Evolutionary conservation across 1,139 yeast genomes (phyloP), one percentile per base, ranked within the genome.

Genomic region (Sugiyamaella xylanicola): DNA sequence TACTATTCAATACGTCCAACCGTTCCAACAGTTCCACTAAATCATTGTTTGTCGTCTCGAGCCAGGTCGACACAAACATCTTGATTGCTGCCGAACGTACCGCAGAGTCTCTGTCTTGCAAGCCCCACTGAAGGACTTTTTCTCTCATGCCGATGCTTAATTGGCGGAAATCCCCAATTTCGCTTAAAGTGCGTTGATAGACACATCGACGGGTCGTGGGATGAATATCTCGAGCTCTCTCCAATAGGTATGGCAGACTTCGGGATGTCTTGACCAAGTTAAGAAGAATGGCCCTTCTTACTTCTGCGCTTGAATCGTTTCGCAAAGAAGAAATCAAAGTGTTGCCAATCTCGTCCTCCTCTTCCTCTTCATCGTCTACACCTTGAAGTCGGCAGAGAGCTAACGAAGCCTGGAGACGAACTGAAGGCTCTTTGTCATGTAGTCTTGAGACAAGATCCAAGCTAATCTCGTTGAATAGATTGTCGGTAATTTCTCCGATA

Each of bases 251-350:
- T 0, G 87, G 84, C 27, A 83, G 73, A 0, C 92, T 86, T 1
- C 68, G 62, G 11, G 72, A 67, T 48, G 79, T 81, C 63, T 84
- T 85, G 20, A 79, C 81, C 39, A 92, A 68, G 66, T 90, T 88
- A 48, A 87, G 73, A 63, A 91, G 72, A 1, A 93, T 95, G 0
- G 96, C 91, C 54, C 97, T 77, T 63, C 99, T 79, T 1, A 92
- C 97, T 62, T 93, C 99, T 0, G 97, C 85, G 63, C 86, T 85
- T 1, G 90, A 82, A 70, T 93, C 99, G 66, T 86, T 82, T 64
- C 84, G 86, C 64, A 91, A 74, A 0, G 86, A 79, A 19, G 73
- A 66, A 39, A 85, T 63, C 27, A 90, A 72, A 48, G 78, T 76
- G 37, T 78, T 75, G 1, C 83, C 59, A 4, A 71, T 63, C 13